Evolutionary conservation across 164 flowering plant genomes (phyloP).

Genomic region (Chimonanthus praecox): DNA sequence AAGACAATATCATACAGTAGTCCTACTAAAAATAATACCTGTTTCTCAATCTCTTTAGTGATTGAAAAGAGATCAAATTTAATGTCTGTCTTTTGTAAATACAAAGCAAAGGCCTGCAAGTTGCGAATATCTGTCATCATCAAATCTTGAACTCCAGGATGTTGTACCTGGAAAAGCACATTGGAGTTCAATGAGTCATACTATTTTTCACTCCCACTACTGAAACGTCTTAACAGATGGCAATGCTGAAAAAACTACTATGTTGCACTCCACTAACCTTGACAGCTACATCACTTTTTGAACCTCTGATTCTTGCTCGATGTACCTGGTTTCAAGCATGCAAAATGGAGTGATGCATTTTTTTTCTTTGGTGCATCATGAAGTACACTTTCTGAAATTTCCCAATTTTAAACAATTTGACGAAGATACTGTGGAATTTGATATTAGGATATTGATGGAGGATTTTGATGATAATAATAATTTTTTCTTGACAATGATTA

Average conservation of each 20-base stretch:
- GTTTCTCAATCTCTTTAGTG: constrained; percentile 91
- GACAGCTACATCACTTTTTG: constrained; percentile 73
- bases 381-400: background rate
- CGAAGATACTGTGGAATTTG: too few relatives aligned
- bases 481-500: too few relatives aligned
- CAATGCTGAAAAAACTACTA: background rate
- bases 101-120: constrained; percentile 87
- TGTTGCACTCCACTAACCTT: constrained; percentile 49
- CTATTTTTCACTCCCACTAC: too few relatives aligned
- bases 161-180: constrained; percentile 72
- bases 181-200: constrained; percentile 1
- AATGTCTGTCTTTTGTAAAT: constrained; percentile 88
- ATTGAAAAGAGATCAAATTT: constrained; percentile 83
- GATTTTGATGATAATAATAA: too few relatives aligned
- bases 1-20: background rate
- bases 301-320: constrained; percentile 79
- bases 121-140: constrained; percentile 97
- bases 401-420: background rate
- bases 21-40: constrained; percentile 35
- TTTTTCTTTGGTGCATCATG: background rate
- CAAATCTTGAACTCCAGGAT: constrained; percentile 84
- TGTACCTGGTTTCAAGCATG: constrained; percentile 59
- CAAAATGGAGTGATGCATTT: background rate
- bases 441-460: too few relatives aligned
- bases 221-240: background rate